phyloP scores from a whole-genome alignment of 495 filamentous ascomycete genomes.

The Penicillium manginii region DNA sequence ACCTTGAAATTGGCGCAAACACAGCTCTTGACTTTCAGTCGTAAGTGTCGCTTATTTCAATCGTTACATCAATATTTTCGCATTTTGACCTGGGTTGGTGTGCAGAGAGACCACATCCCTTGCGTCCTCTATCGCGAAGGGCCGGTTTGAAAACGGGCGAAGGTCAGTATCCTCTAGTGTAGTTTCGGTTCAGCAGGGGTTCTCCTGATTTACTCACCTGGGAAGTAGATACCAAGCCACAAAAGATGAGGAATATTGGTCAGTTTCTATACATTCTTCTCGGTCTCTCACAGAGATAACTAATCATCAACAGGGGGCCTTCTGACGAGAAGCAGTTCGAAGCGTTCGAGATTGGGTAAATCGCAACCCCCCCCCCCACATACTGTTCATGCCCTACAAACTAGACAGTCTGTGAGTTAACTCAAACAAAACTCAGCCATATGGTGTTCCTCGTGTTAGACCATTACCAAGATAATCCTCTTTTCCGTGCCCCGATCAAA shows the following conservation, averaged over 20 bases:
- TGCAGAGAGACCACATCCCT: constrained; percentile 22
- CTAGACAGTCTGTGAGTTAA: not conserved
- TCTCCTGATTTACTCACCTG: not conserved
- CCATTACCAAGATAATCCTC: constrained; percentile 6
- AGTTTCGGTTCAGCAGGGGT: not conserved
- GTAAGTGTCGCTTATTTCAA: not conserved
- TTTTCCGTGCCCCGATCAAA: constrained; percentile 12
- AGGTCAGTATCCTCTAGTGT: not conserved
- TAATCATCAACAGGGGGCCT: constrained; percentile 2
- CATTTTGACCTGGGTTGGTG: not conserved
- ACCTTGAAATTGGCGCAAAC: not conserved
- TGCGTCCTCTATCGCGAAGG: constrained; percentile 16
- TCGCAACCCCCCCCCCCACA: constrained; percentile 10
- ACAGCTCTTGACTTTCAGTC: constrained; percentile 1
- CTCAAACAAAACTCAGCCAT: not conserved
- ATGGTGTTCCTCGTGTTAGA: constrained; percentile 8
- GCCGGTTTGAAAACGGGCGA: constrained; percentile 17
- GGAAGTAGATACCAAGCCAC: constrained; percentile 13
- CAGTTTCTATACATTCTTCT: not conserved
- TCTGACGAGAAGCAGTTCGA: constrained; percentile 23
- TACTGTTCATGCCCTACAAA: not conserved
- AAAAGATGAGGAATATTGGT: constrained; percentile 10
- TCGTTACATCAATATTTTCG: not conserved
- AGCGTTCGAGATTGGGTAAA: constrained; percentile 15
- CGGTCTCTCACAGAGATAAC: not conserved